phyloP scores from a whole-genome alignment of 371 early-diverging fungal genomes.

The Apophysomyces elegans region DNA sequence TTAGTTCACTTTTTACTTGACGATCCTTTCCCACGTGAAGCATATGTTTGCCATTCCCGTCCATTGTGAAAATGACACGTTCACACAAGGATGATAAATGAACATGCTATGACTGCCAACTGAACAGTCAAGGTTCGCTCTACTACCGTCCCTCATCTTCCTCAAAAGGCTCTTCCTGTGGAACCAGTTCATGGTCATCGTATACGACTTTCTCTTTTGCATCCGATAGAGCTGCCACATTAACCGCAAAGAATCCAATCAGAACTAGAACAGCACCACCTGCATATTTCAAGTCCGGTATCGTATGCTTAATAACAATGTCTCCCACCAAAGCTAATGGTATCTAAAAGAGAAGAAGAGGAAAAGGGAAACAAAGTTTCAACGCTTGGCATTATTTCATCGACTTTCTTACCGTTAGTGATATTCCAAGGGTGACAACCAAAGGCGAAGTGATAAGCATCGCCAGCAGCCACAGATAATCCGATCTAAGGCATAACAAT shows the following conservation, averaged over 20 bases:
- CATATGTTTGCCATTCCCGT: too few species aligned
- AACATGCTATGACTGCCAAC: too few species aligned
- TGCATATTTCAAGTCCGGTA: constrained; percentile 56
- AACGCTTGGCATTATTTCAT: too few species aligned
- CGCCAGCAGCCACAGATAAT: constrained; percentile 77
- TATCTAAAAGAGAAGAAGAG: constrained; percentile 32
- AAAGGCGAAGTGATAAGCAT: constrained; percentile 81
- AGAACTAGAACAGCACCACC: constrained; percentile 68
- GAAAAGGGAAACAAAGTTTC: too few species aligned
- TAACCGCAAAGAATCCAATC: constrained; percentile 65
- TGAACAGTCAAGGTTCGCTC: background rate
- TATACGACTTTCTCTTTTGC: constrained; percentile 11
- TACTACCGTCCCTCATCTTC: background rate
- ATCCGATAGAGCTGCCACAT: constrained; percentile 43
- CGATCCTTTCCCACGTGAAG: too few species aligned
- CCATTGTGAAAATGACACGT: too few species aligned
- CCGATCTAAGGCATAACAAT: constrained; percentile 46
- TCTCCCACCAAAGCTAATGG: constrained; percentile 77
- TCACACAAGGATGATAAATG: too few species aligned
- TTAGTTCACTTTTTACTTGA: background rate
- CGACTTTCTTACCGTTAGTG: constrained; percentile 54
- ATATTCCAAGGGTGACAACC: constrained; percentile 75
- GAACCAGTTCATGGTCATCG: background rate
- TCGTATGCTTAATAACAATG: constrained; percentile 59
- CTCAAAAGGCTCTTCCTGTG: background rate